Evolutionary conservation across 2,329 filamentous ascomycete species (phyloP), one percentile per base, ranked within the genome.

Genomic region (Dothideomycetes sp.): DNA sequence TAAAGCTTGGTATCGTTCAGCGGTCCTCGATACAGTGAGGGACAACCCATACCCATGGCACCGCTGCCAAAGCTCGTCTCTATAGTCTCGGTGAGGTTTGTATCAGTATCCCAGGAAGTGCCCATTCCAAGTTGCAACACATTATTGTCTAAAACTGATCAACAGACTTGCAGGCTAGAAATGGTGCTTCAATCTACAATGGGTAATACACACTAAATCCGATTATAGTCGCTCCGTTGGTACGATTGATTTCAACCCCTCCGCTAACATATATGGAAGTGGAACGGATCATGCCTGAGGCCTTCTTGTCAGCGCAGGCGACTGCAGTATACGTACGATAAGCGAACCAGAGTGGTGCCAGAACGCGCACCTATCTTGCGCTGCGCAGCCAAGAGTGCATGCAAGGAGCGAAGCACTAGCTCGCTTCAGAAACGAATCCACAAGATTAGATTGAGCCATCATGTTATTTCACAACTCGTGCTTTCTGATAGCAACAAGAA

Each of bases 81-180:
- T 8, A 45, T 37, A 10, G 14, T 48, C 19, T 53, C 51, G 1
- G 52, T 53, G 29, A 54, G 47, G 34, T 53, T 57, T n/a, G 34
- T 45, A 32, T 46, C 50, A 49, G 48, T 52, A 42, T 55, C 49
- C 51, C 56, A 60, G n/a, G 55, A 55, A 12, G 45, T 42, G n/a
- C 35, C 48, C 47, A 59, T 45, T 32, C 53, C 49, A 12, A 59
- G 42, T 18, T 41, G 32, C 16, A 38, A 38, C 17, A 46, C 37
- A 31, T 46, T 12, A 12, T 27, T 27, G 22, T 27, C 22, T 27
- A 27, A 7, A 27, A 12, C 22, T 27, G 7, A 12, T 27, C 12
- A 27, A 12, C 22, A 27, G 12, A 7, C 22, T 27, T 7, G 7
- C 22, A 12, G 12, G 22, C 22, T 12, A 27, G 7, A 27, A 12